Percentiles rank a stretch among this genome's conserved stretches.
Evolutionary conservation across 1,139 yeast genomes (phyloP).

Genomic region (Suhomyces yuchorum): DNA sequence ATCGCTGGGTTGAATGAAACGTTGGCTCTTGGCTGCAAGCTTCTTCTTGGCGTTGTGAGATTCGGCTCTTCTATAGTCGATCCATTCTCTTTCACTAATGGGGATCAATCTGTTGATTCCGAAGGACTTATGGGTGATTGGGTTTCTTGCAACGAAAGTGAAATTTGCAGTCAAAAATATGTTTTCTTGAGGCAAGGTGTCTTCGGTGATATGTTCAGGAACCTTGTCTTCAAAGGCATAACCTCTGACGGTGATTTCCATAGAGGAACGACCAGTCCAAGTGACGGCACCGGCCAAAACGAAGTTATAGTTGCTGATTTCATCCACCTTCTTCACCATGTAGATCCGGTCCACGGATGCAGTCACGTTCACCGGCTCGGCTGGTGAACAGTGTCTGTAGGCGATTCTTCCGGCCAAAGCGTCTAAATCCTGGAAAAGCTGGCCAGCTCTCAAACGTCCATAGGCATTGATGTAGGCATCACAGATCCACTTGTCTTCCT

Average conservation of each 20-base stretch:
- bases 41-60: constrained; percentile 85
- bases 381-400: constrained; percentile 83
- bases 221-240: constrained; percentile 63
- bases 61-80: constrained; percentile 85
- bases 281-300: constrained; percentile 85
- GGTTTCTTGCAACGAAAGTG: constrained; percentile 94
- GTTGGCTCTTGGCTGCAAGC: constrained; percentile 65
- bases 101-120: constrained; percentile 83
- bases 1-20: constrained; percentile 69
- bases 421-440: constrained; percentile 87
- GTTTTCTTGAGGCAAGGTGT: constrained; percentile 48
- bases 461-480: constrained; percentile 88
- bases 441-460: constrained; percentile 88
- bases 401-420: constrained; percentile 89
- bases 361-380: constrained; percentile 90
- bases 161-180: constrained; percentile 82
- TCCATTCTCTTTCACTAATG: constrained; percentile 70
- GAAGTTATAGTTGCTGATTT: constrained; percentile 72
- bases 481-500: constrained; percentile 77
- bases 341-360: constrained; percentile 92
- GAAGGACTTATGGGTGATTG: constrained; percentile 82
- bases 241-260: constrained; percentile 93
- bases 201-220: constrained; percentile 46
- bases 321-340: constrained; percentile 83
- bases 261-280: constrained; percentile 92